Conservation (phyloP, 2,329 filamentous ascomycete genomes). For the Knufia petricola region DNA sequence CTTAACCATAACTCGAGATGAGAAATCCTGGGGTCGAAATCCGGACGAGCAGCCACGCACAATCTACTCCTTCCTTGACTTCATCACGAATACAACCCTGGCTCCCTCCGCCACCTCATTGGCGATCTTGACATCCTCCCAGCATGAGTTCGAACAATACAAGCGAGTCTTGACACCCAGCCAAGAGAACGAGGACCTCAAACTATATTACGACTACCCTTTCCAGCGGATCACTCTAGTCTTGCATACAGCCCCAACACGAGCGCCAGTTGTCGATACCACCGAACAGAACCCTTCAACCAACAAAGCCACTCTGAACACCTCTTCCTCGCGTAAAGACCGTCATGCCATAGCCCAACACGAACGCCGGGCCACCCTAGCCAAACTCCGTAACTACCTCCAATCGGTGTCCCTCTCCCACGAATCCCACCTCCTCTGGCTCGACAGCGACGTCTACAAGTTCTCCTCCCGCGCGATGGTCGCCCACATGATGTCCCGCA, state of each 20-base stretch:
- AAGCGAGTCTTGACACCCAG: conserved; percentile 1
- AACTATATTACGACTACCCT: conserved; percentile 1
- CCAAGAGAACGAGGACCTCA: not conserved
- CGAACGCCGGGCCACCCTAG: conserved; percentile 3
- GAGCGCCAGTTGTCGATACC: too few relatives aligned
- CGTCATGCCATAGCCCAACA: conserved; percentile 2
- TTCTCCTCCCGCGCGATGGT: not conserved
- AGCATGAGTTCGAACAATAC: not conserved
- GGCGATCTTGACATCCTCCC: conserved; percentile 2
- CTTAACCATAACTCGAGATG: not conserved
- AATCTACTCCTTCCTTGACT: conserved; percentile 1
- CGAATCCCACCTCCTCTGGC: conserved; percentile 8
- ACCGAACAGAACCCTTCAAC: too few relatives aligned
- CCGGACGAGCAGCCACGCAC: not conserved
- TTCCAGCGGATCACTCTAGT: conserved; percentile 4
- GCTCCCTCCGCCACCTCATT: not conserved
- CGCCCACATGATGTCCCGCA: not conserved
- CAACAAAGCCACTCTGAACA: not conserved
- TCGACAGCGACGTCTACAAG: conserved; percentile 7
- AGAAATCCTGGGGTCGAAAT: conserved; percentile 5
- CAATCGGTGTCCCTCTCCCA: not conserved
- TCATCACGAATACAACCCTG: conserved; percentile 4
- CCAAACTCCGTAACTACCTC: conserved; percentile 6
- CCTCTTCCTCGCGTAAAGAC: not conserved
- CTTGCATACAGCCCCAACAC: not conserved